A percentile compares a stretch with the other conserved stretches of the same genome.
Evolutionary conservation across 805 yeast genomes (phyloP).

Genomic region (Metschnikowia baotianmanensis): DNA sequence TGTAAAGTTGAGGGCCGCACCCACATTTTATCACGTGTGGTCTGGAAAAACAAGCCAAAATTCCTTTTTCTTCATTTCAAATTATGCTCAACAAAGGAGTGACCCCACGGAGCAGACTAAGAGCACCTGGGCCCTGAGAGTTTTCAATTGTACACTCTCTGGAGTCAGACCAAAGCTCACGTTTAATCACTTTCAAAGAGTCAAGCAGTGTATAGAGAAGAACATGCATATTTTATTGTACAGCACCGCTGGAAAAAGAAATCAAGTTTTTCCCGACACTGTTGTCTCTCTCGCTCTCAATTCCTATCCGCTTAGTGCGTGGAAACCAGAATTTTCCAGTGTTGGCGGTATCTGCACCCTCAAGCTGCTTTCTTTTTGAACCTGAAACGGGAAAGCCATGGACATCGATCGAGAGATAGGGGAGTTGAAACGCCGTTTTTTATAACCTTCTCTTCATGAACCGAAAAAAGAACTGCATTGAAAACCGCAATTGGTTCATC

Average conservation of each 20-base stretch:
- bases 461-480: no score
- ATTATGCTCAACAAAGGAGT: conserved; percentile 16
- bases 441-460: conserved; percentile 10
- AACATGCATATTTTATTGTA: conserved; percentile 26
- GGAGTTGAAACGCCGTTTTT: background rate
- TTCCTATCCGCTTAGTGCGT: conserved; percentile 8
- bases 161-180: conserved; percentile 23
- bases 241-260: conserved; percentile 30
- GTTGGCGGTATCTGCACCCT: background rate
- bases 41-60: conserved; percentile 47
- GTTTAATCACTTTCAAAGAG: conserved; percentile 26
- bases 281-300: conserved; percentile 9
- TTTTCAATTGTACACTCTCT: conserved; percentile 22
- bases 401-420: conserved; percentile 9
- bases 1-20: conserved; percentile 43
- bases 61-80: conserved; percentile 25
- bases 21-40: conserved; percentile 43
- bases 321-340: conserved; percentile 3
- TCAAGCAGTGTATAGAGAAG: conserved; percentile 34
- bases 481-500: conserved; percentile 49
- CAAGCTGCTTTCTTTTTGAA: conserved; percentile 13
- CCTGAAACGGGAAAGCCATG: conserved; percentile 17
- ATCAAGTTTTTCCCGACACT: conserved; percentile 36
- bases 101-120: conserved; percentile 26
- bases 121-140: background rate